Conservation (phyloP, 129 eudicot genomes). For the Artemisia argyi region DNA sequence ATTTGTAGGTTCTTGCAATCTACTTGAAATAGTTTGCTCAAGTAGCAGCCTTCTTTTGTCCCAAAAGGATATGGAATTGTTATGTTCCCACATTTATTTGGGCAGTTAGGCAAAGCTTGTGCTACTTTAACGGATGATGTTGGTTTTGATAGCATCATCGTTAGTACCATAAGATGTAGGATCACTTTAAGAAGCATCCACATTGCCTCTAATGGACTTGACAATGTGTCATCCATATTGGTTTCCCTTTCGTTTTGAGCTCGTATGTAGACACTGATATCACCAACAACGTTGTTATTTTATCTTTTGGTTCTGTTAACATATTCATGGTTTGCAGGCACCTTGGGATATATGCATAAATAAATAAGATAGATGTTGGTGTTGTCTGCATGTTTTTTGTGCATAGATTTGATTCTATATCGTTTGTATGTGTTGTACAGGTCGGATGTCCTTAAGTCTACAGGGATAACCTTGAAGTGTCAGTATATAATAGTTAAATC, state of each 20-base stretch:
- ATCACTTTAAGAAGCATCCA: neutral
- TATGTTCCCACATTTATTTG: constrained; percentile 23
- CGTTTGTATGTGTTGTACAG: too few relatives aligned
- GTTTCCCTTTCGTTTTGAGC: neutral
- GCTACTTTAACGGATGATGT: constrained; percentile 4
- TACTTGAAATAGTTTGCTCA: constrained; percentile 24
- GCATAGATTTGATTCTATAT: neutral
- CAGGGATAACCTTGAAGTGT: too few relatives aligned
- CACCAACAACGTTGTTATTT: too few relatives aligned
- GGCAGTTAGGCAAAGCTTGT: constrained; percentile 28
- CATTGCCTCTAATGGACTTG: constrained; percentile 6
- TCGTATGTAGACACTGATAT: neutral
- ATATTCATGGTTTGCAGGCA: neutral
- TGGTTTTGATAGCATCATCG: neutral
- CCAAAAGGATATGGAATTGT: constrained; percentile 34
- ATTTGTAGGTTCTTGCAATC: constrained; percentile 23
- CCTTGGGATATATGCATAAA: too few relatives aligned
- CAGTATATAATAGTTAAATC: too few relatives aligned
- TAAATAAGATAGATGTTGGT: neutral
- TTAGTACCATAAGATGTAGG: constrained; percentile 3
- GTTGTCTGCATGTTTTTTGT: neutral
- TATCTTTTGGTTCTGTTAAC: too few relatives aligned
- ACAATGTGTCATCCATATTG: neutral
- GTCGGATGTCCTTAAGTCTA: too few relatives aligned
- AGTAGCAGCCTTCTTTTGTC: constrained; percentile 20